phyloP scores from a whole-genome alignment of 2,329 filamentous ascomycete genomes.

The Madurella mycetomatis region DNA sequence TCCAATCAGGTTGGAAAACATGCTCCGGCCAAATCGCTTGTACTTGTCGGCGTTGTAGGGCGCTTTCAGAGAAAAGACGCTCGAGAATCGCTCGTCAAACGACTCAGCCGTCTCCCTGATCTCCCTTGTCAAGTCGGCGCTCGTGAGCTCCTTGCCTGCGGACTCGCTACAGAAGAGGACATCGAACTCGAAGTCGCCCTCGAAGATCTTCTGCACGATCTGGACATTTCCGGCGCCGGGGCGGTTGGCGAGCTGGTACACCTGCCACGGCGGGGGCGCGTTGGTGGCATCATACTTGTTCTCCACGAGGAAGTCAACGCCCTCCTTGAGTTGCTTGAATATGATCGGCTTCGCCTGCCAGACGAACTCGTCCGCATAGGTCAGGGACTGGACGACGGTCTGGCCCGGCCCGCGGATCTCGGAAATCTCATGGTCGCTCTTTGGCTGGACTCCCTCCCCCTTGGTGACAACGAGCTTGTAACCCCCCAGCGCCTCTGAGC shows the following conservation, averaged over 20 bases:
- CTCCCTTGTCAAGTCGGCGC: slow-evolving; percentile 63
- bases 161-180: slow-evolving; percentile 82
- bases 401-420: slow-evolving; percentile 67
- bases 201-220: slow-evolving; percentile 84
- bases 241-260: slow-evolving; percentile 71
- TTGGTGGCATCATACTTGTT: slow-evolving; percentile 49
- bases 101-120: slow-evolving; percentile 61
- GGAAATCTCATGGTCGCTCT: slow-evolving; percentile 62
- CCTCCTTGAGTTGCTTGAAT: slow-evolving; percentile 50
- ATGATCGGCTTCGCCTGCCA: slow-evolving; percentile 62
- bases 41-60: slow-evolving; percentile 75
- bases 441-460: slow-evolving; percentile 58
- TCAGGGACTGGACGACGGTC: slow-evolving; percentile 70
- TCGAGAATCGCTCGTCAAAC: slow-evolving; percentile 71
- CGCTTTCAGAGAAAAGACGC: slow-evolving; percentile 65
- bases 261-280: slow-evolving; percentile 76
- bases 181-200: slow-evolving; percentile 89
- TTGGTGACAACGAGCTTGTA: slow-evolving; percentile 76
- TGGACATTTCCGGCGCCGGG: slow-evolving; percentile 75
- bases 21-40: slow-evolving; percentile 73
- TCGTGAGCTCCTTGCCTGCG: slow-evolving; percentile 49
- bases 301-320: slow-evolving; percentile 46
- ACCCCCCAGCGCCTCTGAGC: slow-evolving; percentile 66
- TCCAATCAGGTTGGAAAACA: slow-evolving; percentile 91
- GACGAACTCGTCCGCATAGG: slow-evolving; percentile 55